phyloP scores from a whole-genome alignment of 352 stramenopile genomes.

The Phytophthora citricola region DNA sequence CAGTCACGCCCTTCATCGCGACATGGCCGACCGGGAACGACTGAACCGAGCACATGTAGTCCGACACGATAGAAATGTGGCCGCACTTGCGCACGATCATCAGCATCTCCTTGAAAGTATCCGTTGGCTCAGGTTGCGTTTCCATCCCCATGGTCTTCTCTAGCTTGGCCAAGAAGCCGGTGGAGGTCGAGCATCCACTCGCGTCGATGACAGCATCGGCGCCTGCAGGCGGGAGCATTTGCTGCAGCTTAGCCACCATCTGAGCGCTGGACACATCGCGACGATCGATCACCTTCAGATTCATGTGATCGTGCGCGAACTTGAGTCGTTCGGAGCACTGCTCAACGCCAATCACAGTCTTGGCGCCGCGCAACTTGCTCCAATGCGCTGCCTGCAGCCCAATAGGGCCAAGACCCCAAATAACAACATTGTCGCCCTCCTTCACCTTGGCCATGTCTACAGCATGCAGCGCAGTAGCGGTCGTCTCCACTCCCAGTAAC shows the following conservation, averaged over 20 bases:
- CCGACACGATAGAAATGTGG: constrained; percentile 58
- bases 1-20: constrained; percentile 66
- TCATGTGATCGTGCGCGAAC: constrained; percentile 63
- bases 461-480: constrained; percentile 63
- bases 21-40: constrained; percentile 65
- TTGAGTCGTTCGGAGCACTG: constrained; percentile 55
- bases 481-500: constrained; percentile 68
- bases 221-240: constrained; percentile 55
- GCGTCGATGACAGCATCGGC: constrained; percentile 69
- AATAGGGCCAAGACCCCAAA: constrained; percentile 75
- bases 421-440: constrained; percentile 55
- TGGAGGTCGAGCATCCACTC: constrained; percentile 39
- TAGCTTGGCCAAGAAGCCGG: constrained; percentile 50
- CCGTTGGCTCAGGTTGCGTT: constrained; percentile 52
- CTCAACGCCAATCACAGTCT: constrained; percentile 67
- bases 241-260: constrained; percentile 55
- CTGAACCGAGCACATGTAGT: constrained; percentile 53
- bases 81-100: constrained; percentile 67
- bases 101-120: constrained; percentile 68
- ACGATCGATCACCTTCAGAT: constrained; percentile 70
- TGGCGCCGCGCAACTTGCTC: constrained; percentile 71
- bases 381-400: constrained; percentile 63
- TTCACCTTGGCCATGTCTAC: constrained; percentile 62
- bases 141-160: constrained; percentile 60
- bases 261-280: constrained; percentile 52